Conservation (phyloP, 2,329 filamentous ascomycete genomes). For the Coniochaeta sp. region DNA sequence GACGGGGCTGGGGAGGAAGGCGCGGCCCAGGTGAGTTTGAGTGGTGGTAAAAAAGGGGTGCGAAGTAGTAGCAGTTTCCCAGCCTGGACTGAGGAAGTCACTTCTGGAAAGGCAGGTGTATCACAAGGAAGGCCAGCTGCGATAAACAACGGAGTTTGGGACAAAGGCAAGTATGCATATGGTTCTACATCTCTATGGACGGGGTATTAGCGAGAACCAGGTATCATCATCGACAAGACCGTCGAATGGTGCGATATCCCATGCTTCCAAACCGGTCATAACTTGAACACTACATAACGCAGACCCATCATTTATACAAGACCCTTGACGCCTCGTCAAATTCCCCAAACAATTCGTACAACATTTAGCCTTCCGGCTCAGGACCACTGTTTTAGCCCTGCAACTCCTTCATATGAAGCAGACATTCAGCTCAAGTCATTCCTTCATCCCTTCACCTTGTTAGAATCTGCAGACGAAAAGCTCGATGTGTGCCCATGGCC, state of each 20-base stretch:
- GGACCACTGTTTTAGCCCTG: too few relatives aligned
- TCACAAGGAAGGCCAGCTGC: too few relatives aligned
- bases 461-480: constrained; percentile 5
- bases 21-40: too few relatives aligned
- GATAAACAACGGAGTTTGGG: not conserved
- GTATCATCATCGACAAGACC: not conserved
- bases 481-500: constrained; percentile 1
- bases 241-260: too few relatives aligned
- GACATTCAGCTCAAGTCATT: not conserved
- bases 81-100: too few relatives aligned
- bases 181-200: not conserved
- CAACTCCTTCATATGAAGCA: not conserved
- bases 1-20: too few relatives aligned
- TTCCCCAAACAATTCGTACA: not conserved
- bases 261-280: too few relatives aligned
- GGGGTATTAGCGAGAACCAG: not conserved
- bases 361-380: not conserved
- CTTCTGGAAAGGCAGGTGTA: too few relatives aligned
- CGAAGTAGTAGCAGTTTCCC: too few relatives aligned
- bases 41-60: too few relatives aligned
- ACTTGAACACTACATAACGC: not conserved
- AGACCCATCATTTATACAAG: not conserved
- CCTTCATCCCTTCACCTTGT: not conserved
- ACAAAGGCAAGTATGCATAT: not conserved
- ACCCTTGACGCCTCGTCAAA: not conserved